A percentile compares a stretch with the other conserved stretches of the same genome.
These are phyloP conservation scores for Psilocybe subaeruginosa DNA, from an alignment of 768 basidiomycete genomes.

Conservation along the genomic window DNA sequence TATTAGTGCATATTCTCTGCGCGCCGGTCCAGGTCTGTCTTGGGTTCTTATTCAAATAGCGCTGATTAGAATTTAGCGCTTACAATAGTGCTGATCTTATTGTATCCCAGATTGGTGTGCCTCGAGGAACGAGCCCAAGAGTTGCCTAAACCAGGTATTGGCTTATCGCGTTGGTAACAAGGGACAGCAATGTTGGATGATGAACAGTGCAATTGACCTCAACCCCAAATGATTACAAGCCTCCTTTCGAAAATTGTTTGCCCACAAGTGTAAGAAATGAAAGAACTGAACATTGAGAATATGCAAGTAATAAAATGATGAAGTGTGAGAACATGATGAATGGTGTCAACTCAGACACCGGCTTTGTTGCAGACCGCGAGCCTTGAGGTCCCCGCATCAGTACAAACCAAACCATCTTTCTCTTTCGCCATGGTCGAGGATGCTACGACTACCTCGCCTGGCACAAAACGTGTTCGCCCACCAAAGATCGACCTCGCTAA, in stretches of 20 bases:
- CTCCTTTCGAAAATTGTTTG: too few relatives aligned
- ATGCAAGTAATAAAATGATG: not conserved
- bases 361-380: not conserved
- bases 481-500: slow-evolving; percentile 52
- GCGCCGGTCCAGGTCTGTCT: too few relatives aligned
- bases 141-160: not conserved
- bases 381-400: not conserved
- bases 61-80: not conserved
- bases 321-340: slow-evolving; percentile 7
- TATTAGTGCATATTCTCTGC: too few relatives aligned
- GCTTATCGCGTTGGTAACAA: slow-evolving; percentile 4
- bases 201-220: too few relatives aligned
- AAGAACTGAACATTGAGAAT: not conserved
- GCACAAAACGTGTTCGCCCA: slow-evolving; percentile 48
- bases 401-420: not conserved
- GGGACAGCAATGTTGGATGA: not conserved
- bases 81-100: not conserved
- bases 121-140: not conserved
- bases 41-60: too few relatives aligned
- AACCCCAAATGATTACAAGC: too few relatives aligned
- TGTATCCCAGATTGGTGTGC: not conserved
- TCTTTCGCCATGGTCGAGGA: slow-evolving; percentile 6
- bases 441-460: slow-evolving; percentile 6
- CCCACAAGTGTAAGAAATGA: not conserved
- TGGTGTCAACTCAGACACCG: not conserved